Evolutionary conservation across 2,329 filamentous ascomycete species (phyloP).

Genomic region (Blumeriella jaapii): DNA sequence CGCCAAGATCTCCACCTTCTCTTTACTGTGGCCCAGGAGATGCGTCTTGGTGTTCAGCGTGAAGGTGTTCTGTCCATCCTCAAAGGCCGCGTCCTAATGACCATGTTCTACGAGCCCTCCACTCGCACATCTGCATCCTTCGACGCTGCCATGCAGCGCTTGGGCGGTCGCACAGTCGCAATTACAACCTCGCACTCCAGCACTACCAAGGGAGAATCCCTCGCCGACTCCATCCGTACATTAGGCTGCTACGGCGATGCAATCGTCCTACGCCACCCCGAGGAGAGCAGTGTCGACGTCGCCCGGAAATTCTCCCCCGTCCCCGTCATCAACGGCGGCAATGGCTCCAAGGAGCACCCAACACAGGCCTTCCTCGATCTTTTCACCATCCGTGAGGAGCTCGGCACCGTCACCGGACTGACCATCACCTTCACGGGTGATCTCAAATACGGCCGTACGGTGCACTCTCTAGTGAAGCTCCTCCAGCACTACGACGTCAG

Average conservation of each 20-base stretch:
- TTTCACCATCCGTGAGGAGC: slow-evolving; percentile 95
- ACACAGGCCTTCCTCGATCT: slow-evolving; percentile 96
- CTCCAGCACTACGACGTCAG: slow-evolving; percentile 92
- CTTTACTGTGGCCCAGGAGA: slow-evolving; percentile 95
- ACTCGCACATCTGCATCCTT: slow-evolving; percentile 93
- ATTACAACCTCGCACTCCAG: slow-evolving; percentile 78
- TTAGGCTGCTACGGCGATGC: slow-evolving; percentile 91
- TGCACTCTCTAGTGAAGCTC: slow-evolving; percentile 89
- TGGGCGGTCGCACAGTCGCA: slow-evolving; percentile 76
- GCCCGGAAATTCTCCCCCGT: slow-evolving; percentile 82
- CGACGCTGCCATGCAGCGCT: slow-evolving; percentile 95
- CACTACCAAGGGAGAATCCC: slow-evolving; percentile 84
- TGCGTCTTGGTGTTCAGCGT: slow-evolving; percentile 88
- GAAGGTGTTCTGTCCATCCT: slow-evolving; percentile 82
- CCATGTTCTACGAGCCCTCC: slow-evolving; percentile 95
- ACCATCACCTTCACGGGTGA: slow-evolving; percentile 96
- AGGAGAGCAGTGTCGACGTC: slow-evolving; percentile 66
- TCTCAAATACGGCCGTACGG: slow-evolving; percentile 82
- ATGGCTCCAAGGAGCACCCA: slow-evolving; percentile 90
- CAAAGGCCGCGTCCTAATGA: slow-evolving; percentile 75
- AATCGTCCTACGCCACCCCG: slow-evolving; percentile 88
- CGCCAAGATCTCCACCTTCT: slow-evolving; percentile 82
- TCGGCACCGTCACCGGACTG: slow-evolving; percentile 87
- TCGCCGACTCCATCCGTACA: slow-evolving; percentile 89
- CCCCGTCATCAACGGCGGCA: slow-evolving; percentile 93